Base-by-base conservation (phyloP, 352 stramenopile species). In the Phytopythium montanum region DNA sequence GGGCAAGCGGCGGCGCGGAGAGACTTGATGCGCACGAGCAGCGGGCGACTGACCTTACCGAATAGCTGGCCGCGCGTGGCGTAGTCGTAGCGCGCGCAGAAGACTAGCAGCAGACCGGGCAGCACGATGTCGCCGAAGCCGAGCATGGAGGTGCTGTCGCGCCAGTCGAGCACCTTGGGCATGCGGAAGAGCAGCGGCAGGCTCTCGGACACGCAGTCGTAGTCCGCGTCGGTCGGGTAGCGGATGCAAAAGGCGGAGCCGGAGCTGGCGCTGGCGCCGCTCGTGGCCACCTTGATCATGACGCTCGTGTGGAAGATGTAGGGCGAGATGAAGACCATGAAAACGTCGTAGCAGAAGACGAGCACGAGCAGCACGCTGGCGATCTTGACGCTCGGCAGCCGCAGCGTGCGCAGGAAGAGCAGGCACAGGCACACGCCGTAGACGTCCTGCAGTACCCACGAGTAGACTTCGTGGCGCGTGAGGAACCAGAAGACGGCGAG, bases 101-200 rank as follows among this genome's bases (percentile, higher is more conserved):
- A 98, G 34, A 95, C 94, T n/a, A 99, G 68, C 42, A 99, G 67
- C 42, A 99, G 76, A 0, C 96, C 96, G 13, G 95, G 94, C 12
- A 99, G 62, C 13, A 98, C 95, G 66, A 99, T 98, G 77, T 99
- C 95, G 18, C 96, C 96, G 1, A 99, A 69, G 16, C 96, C 96
- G n/a, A 99, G 73, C 75, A 99, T 92, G 21, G 82, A 92, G 41
- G 87, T 84, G 5, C 96, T 94, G 33, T 90, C 85, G 41, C 87
- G 81, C 81, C 96, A 98, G 78, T 98, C 94, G 31, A 88, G 71
- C 59, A 98, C 67, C 56, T 97, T 93, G 41, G 96, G 96, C 60
- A 99, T 80, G 54, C 94, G 83, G 54, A 99, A 85, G 21, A 99
- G 62, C 72, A 99, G 98, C 18, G 96, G 96, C 60, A 99, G 87